Conservation (phyloP, 805 yeast species). For the Candida ipomoeae region DNA sequence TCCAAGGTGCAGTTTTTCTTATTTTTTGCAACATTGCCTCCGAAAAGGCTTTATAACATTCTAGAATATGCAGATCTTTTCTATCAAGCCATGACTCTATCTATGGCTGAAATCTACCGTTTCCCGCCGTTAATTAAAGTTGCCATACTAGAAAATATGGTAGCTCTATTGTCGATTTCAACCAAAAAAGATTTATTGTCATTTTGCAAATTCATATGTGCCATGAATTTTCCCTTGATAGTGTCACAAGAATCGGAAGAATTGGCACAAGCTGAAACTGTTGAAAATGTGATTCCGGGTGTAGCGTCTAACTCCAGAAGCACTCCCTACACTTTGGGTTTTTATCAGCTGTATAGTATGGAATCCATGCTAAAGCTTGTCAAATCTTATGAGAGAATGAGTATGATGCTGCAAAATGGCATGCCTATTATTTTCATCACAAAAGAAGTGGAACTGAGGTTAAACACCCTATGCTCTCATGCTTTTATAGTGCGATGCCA, state of each 20-base stretch:
- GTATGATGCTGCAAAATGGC: neutral
- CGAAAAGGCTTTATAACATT: neutral
- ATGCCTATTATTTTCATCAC: neutral
- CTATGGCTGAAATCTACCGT: neutral
- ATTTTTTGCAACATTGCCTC: neutral
- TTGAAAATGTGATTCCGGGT: neutral
- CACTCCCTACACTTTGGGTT: neutral
- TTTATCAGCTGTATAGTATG: neutral
- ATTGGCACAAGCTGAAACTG: neutral
- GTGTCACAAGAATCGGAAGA: neutral
- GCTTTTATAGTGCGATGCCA: constrained; percentile 5
- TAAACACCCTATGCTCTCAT: neutral
- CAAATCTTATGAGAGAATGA: neutral
- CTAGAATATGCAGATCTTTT: neutral
- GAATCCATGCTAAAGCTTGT: neutral
- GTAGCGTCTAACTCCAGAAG: neutral
- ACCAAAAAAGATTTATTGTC: neutral
- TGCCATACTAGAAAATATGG: neutral
- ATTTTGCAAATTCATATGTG: neutral
- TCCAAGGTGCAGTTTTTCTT: neutral
- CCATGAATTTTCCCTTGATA: neutral
- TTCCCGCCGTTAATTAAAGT: neutral
- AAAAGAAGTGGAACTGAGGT: neutral
- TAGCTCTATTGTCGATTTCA: neutral
- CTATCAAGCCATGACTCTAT: neutral